These are phyloP conservation scores for Fusarium continuum DNA, from an alignment of 2,329 filamentous ascomycete genomes.

Conservation along the genomic window DNA sequence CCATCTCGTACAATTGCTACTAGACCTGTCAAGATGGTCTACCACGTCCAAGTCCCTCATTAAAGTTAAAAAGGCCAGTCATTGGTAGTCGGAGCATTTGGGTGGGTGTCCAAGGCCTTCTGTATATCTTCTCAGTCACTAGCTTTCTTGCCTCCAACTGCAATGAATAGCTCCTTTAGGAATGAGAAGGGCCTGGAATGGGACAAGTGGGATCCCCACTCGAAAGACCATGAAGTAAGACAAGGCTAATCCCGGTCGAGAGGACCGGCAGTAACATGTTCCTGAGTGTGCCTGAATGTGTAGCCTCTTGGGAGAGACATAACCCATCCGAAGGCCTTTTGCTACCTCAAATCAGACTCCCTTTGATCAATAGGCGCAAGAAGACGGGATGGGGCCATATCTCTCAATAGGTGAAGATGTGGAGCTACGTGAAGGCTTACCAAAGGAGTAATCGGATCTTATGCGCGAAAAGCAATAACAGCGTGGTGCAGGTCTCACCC, in stretches of 20 bases:
- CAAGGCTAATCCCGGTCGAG: slow-evolving; percentile 34
- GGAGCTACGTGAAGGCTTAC: slow-evolving; percentile 8
- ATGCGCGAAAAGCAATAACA: slow-evolving; percentile 28
- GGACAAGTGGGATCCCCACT: slow-evolving; percentile 38
- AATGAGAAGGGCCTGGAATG: slow-evolving; percentile 43
- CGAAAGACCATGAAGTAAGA: slow-evolving; percentile 35
- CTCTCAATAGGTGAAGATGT: slow-evolving; percentile 36
- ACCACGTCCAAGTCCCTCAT: slow-evolving; percentile 7
- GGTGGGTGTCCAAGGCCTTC: slow-evolving; percentile 19
- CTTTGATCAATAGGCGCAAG: slow-evolving; percentile 10
- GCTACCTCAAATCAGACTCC: slow-evolving; percentile 25
- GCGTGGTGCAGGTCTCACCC: slow-evolving; percentile 37
- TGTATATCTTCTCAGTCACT: slow-evolving; percentile 11
- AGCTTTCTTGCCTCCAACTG: slow-evolving; percentile 37
- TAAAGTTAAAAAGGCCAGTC: slow-evolving; percentile 1
- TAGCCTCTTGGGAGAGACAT: slow-evolving; percentile 22
- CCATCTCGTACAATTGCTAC: slow-evolving; percentile 18
- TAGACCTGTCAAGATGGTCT: slow-evolving; percentile 18
- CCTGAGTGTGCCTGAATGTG: slow-evolving; percentile 33
- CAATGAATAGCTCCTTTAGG: slow-evolving; percentile 33
- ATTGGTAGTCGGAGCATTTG: not conserved
- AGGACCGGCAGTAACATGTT: slow-evolving; percentile 29
- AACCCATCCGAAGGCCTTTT: slow-evolving; percentile 19
- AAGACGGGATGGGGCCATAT: slow-evolving; percentile 3
- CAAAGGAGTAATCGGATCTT: slow-evolving; percentile 24